phyloP scores from a whole-genome alignment of 352 stramenopile genomes.

The Globisporangium splendens region DNA sequence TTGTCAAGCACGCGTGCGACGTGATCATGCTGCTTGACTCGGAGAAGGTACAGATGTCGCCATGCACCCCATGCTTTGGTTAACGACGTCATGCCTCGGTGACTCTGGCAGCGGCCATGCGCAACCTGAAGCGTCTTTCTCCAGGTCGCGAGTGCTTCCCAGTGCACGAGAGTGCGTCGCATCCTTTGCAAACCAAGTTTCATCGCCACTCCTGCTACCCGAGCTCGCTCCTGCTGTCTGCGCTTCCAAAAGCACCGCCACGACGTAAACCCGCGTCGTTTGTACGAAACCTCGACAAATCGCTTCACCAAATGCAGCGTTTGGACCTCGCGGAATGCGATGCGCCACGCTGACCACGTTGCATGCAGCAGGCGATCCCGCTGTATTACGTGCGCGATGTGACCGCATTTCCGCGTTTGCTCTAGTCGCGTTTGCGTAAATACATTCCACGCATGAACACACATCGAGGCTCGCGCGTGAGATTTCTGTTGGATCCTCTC shows the following conservation, averaged over 20 bases:
- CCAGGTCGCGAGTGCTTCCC: slow-evolving; percentile 9
- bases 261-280: slow-evolving; percentile 1
- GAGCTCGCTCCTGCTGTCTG: slow-evolving; percentile 6
- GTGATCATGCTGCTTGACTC: slow-evolving; percentile 13
- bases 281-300: background rate
- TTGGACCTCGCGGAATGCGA: background rate
- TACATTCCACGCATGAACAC: background rate
- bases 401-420: background rate
- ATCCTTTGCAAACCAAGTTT: slow-evolving; percentile 6
- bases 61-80: no score
- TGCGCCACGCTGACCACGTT: slow-evolving; percentile 1
- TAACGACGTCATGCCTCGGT: no score
- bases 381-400: background rate
- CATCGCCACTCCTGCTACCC: slow-evolving; percentile 4
- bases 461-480: background rate
- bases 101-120: no score
- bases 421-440: background rate
- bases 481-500: background rate
- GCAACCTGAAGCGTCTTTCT: slow-evolving; percentile 2
- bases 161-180: slow-evolving; percentile 11
- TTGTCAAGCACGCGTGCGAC: slow-evolving; percentile 17
- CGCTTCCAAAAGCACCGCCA: slow-evolving; percentile 19
- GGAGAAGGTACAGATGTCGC: slow-evolving; percentile 13
- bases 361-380: background rate
- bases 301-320: background rate